phyloP scores from a whole-genome alignment of 2,329 filamentous ascomycete species.

The Dryadomyces quercus-mongolicae region DNA sequence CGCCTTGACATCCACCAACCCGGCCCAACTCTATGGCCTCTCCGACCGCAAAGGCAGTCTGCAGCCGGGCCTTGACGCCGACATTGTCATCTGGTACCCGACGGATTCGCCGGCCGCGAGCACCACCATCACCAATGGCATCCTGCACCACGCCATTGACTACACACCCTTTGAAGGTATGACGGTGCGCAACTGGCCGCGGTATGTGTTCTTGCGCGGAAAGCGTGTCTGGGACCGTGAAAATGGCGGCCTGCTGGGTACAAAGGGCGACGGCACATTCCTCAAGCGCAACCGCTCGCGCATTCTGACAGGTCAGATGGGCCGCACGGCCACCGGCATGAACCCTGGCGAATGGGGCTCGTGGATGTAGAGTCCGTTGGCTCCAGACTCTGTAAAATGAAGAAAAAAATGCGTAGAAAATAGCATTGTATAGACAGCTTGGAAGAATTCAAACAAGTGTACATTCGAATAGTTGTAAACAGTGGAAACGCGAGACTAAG shows the following conservation, averaged over 20 bases:
- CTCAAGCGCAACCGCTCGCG: constrained; percentile 22
- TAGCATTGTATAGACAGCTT: too few species aligned
- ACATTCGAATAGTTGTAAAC: too few species aligned
- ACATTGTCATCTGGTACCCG: constrained; percentile 47
- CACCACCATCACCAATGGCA: constrained; percentile 25
- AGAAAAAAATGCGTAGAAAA: too few species aligned
- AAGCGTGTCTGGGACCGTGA: constrained; percentile 45
- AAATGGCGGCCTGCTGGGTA: constrained; percentile 32
- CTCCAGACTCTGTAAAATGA: too few species aligned
- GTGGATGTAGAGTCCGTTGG: constrained; percentile 9
- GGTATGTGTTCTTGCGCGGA: constrained; percentile 46
- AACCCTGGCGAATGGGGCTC: constrained; percentile 5
- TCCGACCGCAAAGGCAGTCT: constrained; percentile 35
- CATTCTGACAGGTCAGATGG: constrained; percentile 12
- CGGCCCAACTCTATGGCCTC: constrained; percentile 44
- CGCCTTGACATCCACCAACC: constrained; percentile 39
- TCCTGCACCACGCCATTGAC: constrained; percentile 48
- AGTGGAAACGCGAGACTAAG: too few species aligned
- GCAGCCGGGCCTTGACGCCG: constrained; percentile 40
- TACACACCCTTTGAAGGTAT: constrained; percentile 51
- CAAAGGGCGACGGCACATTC: constrained; percentile 35
- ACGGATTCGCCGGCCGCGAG: constrained; percentile 13
- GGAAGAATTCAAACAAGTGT: too few species aligned
- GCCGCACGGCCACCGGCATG: constrained; percentile 10
- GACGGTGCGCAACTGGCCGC: constrained; percentile 45